Percentiles rank a stretch among this genome's conserved stretches.
Evolutionary conservation across 768 basidiomycete species (phyloP).

Genomic region (Tulasnella sp.): DNA sequence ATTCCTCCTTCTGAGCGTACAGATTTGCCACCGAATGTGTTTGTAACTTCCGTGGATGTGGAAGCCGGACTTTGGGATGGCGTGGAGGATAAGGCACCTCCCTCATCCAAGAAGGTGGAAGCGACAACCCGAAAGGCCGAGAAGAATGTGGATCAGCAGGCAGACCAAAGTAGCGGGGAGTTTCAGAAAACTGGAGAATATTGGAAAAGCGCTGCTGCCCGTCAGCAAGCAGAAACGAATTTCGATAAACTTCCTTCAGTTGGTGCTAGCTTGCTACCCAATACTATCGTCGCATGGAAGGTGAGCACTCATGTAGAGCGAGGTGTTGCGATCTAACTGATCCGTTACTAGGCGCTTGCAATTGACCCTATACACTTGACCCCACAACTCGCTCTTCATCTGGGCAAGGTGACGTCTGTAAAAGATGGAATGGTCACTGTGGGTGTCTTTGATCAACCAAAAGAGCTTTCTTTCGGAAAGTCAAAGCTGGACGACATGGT

Average conservation of each 20-base stretch:
- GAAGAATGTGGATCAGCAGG: not conserved
- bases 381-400: constrained; percentile 3
- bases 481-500: not conserved
- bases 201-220: no score
- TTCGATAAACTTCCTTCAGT: not conserved
- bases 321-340: not conserved
- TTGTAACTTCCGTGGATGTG: constrained; percentile 21
- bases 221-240: constrained; percentile 12
- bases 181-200: no score
- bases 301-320: not conserved
- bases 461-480: not conserved
- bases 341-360: not conserved
- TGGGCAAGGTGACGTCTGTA: not conserved
- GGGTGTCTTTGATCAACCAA: not conserved
- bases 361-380: constrained; percentile 12
- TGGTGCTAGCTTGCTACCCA: not conserved
- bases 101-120: constrained; percentile 1
- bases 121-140: not conserved
- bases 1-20: constrained; percentile 10
- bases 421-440: not conserved
- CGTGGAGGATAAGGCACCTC: not conserved
- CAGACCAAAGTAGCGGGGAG: not conserved
- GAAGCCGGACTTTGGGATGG: constrained; percentile 17
- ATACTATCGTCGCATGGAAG: constrained; percentile 1
- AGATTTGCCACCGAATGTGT: constrained; percentile 16